Evolutionary conservation across 495 filamentous ascomycete genomes (phyloP).

Genomic region (Umbilicaria muhlenbergii): DNA sequence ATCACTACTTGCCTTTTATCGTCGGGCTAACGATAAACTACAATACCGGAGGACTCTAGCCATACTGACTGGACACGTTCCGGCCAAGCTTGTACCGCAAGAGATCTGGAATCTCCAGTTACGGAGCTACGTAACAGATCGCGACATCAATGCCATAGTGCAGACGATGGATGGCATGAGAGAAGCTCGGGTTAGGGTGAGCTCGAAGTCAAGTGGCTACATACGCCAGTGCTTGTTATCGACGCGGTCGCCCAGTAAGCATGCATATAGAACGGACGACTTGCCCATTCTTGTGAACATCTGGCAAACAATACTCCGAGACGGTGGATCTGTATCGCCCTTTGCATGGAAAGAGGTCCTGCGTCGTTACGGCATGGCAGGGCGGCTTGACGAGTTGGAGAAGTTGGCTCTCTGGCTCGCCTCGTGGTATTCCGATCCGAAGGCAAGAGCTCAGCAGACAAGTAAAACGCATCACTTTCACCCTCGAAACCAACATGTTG

Average conservation of each 20-base stretch:
- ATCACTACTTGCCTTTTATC: constrained; percentile 33
- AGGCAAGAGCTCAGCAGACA: neutral
- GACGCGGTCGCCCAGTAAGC: constrained; percentile 3
- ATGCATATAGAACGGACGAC: constrained; percentile 5
- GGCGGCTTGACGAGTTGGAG: constrained; percentile 24
- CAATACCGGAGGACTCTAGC: constrained; percentile 38
- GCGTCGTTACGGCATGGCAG: constrained; percentile 30
- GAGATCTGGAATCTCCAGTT: constrained; percentile 25
- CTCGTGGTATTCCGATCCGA: constrained; percentile 18
- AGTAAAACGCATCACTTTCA: neutral
- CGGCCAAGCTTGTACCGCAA: constrained; percentile 7
- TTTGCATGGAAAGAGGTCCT: constrained; percentile 31
- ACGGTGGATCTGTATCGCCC: constrained; percentile 18
- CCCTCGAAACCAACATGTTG: neutral
- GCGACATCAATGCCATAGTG: constrained; percentile 7
- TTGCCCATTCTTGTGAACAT: constrained; percentile 16
- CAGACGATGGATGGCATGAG: constrained; percentile 17
- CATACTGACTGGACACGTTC: constrained; percentile 21
- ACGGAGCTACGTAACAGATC: constrained; percentile 15
- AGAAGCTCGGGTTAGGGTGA: constrained; percentile 5
- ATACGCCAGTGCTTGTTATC: constrained; percentile 10
- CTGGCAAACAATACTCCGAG: constrained; percentile 18
- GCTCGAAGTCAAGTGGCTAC: constrained; percentile 6
- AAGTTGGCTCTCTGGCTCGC: constrained; percentile 27
- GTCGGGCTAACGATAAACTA: constrained; percentile 30